A percentile compares a stretch with the other conserved stretches of the same genome.
Conservation (phyloP, 2,329 filamentous ascomycete genomes). For the Ophiobolus disseminans region DNA sequence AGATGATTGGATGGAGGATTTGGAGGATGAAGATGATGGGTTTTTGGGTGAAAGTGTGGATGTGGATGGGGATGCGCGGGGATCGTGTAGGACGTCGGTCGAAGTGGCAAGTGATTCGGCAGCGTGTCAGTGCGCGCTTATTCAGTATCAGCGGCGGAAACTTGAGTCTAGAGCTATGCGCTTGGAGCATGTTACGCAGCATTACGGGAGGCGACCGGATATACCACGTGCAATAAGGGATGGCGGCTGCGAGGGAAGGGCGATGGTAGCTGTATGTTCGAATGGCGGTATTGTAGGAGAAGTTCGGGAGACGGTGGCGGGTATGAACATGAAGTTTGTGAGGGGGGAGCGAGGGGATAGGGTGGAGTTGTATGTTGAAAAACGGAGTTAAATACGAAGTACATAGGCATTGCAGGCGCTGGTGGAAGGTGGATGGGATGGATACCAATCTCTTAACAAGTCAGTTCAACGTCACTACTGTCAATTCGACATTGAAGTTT, state of each 20-base stretch:
- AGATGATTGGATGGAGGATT: not conserved
- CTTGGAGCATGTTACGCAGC: constrained; percentile 10
- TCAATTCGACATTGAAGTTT: no score
- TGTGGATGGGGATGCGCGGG: not conserved
- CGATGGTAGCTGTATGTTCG: constrained; percentile 34
- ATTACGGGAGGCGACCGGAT: constrained; percentile 24
- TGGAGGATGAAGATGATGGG: not conserved
- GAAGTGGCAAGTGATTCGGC: not conserved
- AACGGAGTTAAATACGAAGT: no score
- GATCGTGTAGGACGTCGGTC: not conserved
- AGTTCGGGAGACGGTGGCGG: constrained; percentile 19
- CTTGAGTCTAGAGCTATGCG: not conserved
- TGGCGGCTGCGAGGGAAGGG: constrained; percentile 5
- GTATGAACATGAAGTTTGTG: constrained; percentile 29
- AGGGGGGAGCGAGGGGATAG: constrained; percentile 16
- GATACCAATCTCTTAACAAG: no score
- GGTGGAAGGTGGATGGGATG: no score
- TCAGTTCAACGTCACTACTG: no score
- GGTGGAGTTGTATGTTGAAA: constrained; percentile 28
- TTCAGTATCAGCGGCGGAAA: constrained; percentile 23
- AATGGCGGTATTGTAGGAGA: constrained; percentile 17
- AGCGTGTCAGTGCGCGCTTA: constrained; percentile 23
- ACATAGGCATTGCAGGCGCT: no score
- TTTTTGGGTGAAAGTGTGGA: no score
- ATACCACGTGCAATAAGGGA: constrained; percentile 6